These are phyloP conservation scores for Backusella westeae DNA, from an alignment of 192 early-diverging fungal species.

Conservation along the genomic window DNA sequence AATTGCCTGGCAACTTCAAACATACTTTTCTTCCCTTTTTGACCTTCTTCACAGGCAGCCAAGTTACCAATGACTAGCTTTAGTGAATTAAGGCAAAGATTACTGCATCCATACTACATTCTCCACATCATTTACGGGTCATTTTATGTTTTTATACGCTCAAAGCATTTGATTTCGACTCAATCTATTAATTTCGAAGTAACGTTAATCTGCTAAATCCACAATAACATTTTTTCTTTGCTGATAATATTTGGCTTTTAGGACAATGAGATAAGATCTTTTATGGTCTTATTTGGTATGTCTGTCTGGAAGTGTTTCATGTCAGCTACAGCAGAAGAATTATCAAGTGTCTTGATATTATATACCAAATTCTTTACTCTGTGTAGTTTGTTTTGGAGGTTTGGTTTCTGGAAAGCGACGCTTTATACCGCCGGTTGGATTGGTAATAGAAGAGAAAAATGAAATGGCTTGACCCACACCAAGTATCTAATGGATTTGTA, in stretches of 20 bases:
- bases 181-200: conserved; percentile 20
- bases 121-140: conserved; percentile 29
- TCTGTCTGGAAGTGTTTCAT: conserved; percentile 29
- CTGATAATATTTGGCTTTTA: neutral
- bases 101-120: conserved; percentile 44
- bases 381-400: conserved; percentile 38
- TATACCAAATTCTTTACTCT: conserved; percentile 45
- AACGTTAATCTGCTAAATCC: neutral
- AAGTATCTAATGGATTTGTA: conserved; percentile 6
- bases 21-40: neutral
- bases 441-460: conserved; percentile 19
- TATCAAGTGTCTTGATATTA: conserved; percentile 42
- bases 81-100: conserved; percentile 33
- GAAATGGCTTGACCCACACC: neutral
- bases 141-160: conserved; percentile 14
- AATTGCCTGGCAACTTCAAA: neutral
- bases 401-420: conserved; percentile 37
- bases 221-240: neutral
- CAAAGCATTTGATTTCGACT: neutral
- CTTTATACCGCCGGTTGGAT: conserved; percentile 39
- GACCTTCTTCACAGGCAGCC: neutral
- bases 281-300: conserved; percentile 11
- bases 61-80: conserved; percentile 14
- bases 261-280: conserved; percentile 19
- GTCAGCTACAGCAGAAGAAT: conserved; percentile 47